Evolutionary conservation across 1,284 basidiomycete genomes (phyloP).

Genomic region (Heterobasidion annosum): DNA sequence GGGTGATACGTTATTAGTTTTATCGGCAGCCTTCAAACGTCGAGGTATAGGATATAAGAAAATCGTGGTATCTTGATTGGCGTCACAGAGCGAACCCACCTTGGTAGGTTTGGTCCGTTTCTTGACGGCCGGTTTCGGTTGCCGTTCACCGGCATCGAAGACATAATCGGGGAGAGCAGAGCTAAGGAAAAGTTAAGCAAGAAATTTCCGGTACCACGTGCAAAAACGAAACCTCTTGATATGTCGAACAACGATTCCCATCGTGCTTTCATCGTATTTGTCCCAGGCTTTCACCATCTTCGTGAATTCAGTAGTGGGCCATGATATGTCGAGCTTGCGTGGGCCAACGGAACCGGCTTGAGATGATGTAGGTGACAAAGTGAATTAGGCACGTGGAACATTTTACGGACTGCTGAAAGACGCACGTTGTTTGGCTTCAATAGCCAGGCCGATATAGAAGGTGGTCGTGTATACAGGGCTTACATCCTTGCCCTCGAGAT

Average conservation of each 20-base stretch:
- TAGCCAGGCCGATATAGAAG: conserved; percentile 93
- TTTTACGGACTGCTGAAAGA: conserved; percentile 13
- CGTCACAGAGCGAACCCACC: conserved; percentile 35
- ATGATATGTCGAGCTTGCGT: conserved; percentile 90
- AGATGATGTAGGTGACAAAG: conserved; percentile 14
- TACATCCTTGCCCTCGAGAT: conserved; percentile 71
- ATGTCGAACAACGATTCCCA: conserved; percentile 93
- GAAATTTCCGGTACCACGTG: conserved; percentile 7
- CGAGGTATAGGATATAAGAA: conserved; percentile 10
- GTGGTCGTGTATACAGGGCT: conserved; percentile 86
- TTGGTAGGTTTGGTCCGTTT: conserved; percentile 67
- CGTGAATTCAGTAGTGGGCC: conserved; percentile 95
- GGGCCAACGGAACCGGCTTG: conserved; percentile 63
- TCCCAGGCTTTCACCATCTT: conserved; percentile 96
- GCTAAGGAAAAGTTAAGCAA: conserved; percentile 27
- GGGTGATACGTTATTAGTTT: conserved; percentile 53
- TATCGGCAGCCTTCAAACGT: conserved; percentile 43
- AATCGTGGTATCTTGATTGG: conserved; percentile 7
- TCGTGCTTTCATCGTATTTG: conserved; percentile 84
- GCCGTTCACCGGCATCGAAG: conserved; percentile 74
- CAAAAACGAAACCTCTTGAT: conserved; percentile 71
- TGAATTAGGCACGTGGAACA: background rate
- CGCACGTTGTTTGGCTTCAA: conserved; percentile 87
- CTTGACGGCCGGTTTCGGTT: conserved; percentile 44
- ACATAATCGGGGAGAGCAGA: conserved; percentile 74